Evolutionary conservation across 1,284 basidiomycete species (phyloP).

Genomic region (Phylloboletellus chloephorus): DNA sequence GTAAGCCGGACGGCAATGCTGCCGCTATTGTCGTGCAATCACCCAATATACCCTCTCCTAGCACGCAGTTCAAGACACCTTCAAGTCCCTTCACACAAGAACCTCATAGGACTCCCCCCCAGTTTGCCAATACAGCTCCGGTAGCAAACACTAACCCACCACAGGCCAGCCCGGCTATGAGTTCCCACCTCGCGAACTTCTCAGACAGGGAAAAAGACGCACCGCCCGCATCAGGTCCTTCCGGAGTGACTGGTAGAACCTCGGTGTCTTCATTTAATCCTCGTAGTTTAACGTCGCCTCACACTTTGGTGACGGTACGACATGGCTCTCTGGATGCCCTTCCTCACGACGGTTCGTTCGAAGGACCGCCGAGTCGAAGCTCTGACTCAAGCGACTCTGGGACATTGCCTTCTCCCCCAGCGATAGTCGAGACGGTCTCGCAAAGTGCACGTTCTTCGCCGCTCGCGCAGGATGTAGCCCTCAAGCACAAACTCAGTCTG

Average conservation of each 20-base stretch:
- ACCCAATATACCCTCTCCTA: slow-evolving; percentile 2
- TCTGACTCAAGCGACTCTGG: slow-evolving; percentile 28
- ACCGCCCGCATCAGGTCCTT: slow-evolving; percentile 7
- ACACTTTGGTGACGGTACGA: slow-evolving; percentile 9
- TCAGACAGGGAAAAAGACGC: slow-evolving; percentile 21
- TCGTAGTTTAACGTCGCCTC: slow-evolving; percentile 10
- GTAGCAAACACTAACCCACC: slow-evolving; percentile 1
- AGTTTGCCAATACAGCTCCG: background rate
- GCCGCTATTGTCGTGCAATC: slow-evolving; percentile 11
- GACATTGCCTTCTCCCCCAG: slow-evolving; percentile 22
- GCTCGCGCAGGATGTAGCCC: slow-evolving; percentile 17
- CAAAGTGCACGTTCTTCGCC: slow-evolving; percentile 24
- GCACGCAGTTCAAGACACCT: slow-evolving; percentile 8
- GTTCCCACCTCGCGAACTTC: slow-evolving; percentile 10
- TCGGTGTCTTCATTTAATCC: slow-evolving; percentile 15
- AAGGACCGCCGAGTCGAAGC: slow-evolving; percentile 18
- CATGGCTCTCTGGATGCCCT: slow-evolving; percentile 20
- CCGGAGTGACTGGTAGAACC: slow-evolving; percentile 1
- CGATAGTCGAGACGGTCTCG: slow-evolving; percentile 14
- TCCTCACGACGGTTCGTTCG: slow-evolving; percentile 17
- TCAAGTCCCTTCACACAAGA: slow-evolving; percentile 19
- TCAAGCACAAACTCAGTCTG: slow-evolving; percentile 30
- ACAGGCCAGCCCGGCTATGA: slow-evolving; percentile 13
- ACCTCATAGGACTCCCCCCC: slow-evolving; percentile 3
- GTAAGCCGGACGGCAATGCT: slow-evolving; percentile 1